These are phyloP conservation scores for Microstroma glucosiphilum DNA, from an alignment of 1,284 basidiomycete genomes.

Conservation along the genomic window DNA sequence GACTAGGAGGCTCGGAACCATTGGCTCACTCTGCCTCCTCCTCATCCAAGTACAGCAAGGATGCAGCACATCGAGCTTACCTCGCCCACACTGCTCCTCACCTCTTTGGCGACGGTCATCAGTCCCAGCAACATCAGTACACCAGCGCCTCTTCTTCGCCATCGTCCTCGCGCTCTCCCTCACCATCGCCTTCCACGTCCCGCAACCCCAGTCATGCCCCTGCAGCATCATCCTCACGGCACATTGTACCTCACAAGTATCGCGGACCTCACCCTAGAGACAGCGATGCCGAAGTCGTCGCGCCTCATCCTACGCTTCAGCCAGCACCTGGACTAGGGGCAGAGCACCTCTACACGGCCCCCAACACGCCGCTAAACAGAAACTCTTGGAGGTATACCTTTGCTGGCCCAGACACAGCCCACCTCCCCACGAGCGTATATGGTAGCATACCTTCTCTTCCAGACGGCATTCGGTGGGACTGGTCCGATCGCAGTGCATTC, in stretches of 20 bases:
- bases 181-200: conserved; percentile 12
- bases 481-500: conserved; percentile 63
- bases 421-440: conserved; percentile 36
- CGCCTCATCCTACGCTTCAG: conserved; percentile 26
- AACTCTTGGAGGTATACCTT: conserved; percentile 44
- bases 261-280: conserved; percentile 34
- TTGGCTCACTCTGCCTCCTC: no score
- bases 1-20: no score
- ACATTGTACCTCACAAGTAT: conserved; percentile 27
- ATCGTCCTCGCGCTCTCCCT: conserved; percentile 6
- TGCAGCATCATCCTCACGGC: conserved; percentile 6
- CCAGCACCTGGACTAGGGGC: conserved; percentile 16
- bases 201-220: no score
- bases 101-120: conserved; percentile 20
- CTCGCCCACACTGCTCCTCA: conserved; percentile 37
- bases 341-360: conserved; percentile 22
- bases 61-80: conserved; percentile 18
- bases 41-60: not conserved
- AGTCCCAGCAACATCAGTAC: conserved; percentile 11
- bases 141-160: not conserved
- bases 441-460: conserved; percentile 36
- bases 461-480: conserved; percentile 43
- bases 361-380: conserved; percentile 41
- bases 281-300: conserved; percentile 35
- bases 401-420: conserved; percentile 36